Conservation (phyloP, 2,329 filamentous ascomycete genomes). For the Lachnellula arida region DNA sequence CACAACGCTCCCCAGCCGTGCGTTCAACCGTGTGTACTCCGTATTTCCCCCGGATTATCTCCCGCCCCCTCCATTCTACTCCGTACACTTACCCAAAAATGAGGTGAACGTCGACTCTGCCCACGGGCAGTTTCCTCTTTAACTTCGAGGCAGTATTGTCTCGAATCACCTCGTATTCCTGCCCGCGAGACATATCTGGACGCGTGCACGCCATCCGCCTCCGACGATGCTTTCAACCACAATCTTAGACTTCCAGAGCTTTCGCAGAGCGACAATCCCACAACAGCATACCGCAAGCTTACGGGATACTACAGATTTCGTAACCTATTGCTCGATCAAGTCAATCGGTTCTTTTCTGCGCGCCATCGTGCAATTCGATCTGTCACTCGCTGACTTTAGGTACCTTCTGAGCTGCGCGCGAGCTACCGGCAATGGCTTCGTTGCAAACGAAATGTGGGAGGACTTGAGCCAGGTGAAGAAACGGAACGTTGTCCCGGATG, state of each 20-base stretch:
- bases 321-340: slow-evolving; percentile 18
- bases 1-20: neutral
- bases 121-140: slow-evolving; percentile 20
- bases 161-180: slow-evolving; percentile 21
- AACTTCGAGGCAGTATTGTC: slow-evolving; percentile 24
- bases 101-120: neutral
- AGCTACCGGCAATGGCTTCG: slow-evolving; percentile 39
- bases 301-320: slow-evolving; percentile 21
- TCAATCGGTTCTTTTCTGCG: slow-evolving; percentile 33
- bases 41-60: too few species aligned
- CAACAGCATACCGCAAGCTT: slow-evolving; percentile 35
- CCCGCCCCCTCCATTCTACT: too few species aligned
- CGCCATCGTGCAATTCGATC: slow-evolving; percentile 35
- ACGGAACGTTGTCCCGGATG: slow-evolving; percentile 35
- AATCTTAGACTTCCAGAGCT: neutral
- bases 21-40: neutral
- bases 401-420: slow-evolving; percentile 49
- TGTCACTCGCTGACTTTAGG: slow-evolving; percentile 45
- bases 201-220: slow-evolving; percentile 21
- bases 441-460: slow-evolving; percentile 44
- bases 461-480: slow-evolving; percentile 31
- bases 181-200: slow-evolving; percentile 21
- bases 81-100: neutral
- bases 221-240: slow-evolving; percentile 13
- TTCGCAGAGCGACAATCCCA: neutral